Evolutionary conservation across 345 rosid genomes (phyloP).

Genomic region (Schrenkiella parvula): DNA sequence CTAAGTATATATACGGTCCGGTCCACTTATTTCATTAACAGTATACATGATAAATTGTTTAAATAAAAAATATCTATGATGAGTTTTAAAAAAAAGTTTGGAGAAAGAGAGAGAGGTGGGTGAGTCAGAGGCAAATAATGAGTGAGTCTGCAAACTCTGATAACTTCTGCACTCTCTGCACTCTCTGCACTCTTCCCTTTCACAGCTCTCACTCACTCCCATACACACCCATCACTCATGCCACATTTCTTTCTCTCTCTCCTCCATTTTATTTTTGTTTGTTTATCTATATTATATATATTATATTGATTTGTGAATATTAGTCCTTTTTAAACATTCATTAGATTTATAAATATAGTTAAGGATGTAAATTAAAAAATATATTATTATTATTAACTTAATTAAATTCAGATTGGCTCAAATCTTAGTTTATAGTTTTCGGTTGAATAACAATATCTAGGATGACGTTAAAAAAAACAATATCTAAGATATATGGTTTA

Average conservation of each 20-base stretch:
- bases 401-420: too few relatives aligned
- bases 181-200: constrained; percentile 27
- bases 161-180: constrained; percentile 25
- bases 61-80: not conserved
- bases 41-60: not conserved
- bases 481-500: too few relatives aligned
- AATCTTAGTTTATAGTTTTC: too few relatives aligned
- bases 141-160: constrained; percentile 30
- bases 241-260: constrained; percentile 11
- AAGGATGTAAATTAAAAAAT: too few relatives aligned
- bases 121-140: constrained; percentile 27
- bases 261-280: too few relatives aligned
- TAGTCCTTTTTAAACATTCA: too few relatives aligned
- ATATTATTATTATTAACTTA: too few relatives aligned
- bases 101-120: not conserved
- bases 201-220: constrained; percentile 34
- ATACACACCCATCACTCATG: constrained; percentile 20
- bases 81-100: not conserved
- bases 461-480: too few relatives aligned
- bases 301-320: too few relatives aligned
- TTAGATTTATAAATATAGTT: too few relatives aligned
- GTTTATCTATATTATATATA: too few relatives aligned
- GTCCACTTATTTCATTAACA: constrained; percentile 12
- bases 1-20: not conserved
- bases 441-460: too few relatives aligned